Evolutionary conservation across 2,329 filamentous ascomycete species (phyloP).

Genomic region (Botrytis tulipae): DNA sequence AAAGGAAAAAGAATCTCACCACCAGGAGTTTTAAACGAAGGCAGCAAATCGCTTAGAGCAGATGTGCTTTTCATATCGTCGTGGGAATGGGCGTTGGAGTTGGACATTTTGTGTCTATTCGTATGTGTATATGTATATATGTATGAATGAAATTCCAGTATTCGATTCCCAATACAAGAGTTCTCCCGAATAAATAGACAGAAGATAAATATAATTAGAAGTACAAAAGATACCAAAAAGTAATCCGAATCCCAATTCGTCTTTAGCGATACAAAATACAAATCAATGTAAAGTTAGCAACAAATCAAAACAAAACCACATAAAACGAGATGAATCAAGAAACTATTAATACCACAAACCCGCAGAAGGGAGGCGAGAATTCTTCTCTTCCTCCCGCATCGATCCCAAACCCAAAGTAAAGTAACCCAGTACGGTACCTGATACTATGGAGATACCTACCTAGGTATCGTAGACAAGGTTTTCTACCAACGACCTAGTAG

Average conservation of each 20-base stretch:
- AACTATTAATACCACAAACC: background rate
- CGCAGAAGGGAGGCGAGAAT: too few species aligned
- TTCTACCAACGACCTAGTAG: too few species aligned
- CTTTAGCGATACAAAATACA: too few species aligned
- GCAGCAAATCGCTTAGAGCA: background rate
- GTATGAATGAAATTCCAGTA: background rate
- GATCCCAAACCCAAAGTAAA: background rate
- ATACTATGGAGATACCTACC: too few species aligned
- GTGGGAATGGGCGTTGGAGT: background rate
- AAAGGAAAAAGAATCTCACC: background rate
- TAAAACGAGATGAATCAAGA: background rate
- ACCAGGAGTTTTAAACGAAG: background rate
- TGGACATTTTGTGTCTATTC: background rate
- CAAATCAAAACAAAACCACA: too few species aligned
- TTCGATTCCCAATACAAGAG: background rate
- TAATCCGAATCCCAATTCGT: background rate
- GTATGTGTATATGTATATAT: background rate
- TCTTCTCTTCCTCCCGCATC: too few species aligned
- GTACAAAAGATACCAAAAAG: background rate
- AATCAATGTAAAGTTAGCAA: too few species aligned
- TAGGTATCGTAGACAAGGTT: too few species aligned
- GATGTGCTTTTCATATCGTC: background rate
- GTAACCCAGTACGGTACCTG: too few species aligned
- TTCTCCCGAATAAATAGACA: background rate
- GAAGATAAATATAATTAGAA: too few species aligned